These are phyloP conservation scores for Artomyces pyxidatus DNA, from an alignment of 768 basidiomycete species.

Conservation along the genomic window DNA sequence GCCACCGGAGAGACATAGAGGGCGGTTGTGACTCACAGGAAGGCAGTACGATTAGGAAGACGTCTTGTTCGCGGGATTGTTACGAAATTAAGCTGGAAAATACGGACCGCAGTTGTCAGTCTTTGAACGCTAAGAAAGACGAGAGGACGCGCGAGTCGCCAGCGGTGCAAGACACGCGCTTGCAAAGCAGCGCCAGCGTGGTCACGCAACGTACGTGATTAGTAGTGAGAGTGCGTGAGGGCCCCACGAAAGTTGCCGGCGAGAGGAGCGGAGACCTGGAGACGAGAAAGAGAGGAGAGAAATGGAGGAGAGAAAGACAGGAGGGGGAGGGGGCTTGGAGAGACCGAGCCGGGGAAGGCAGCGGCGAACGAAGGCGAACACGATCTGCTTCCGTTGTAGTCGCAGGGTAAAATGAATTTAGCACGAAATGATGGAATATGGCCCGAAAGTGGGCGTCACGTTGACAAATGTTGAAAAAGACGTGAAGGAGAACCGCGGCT, in stretches of 20 bases:
- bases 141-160: background rate
- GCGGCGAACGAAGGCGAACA: background rate
- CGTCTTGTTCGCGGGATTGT: constrained; percentile 6
- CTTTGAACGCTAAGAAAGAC: background rate
- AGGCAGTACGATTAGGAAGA: background rate
- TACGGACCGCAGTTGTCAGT: background rate
- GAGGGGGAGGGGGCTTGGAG: background rate
- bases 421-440: too few relatives aligned
- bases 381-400: too few relatives aligned
- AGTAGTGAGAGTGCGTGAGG: background rate
- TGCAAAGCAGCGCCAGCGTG: background rate
- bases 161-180: too few relatives aligned
- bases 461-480: too few relatives aligned
- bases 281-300: background rate
- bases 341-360: background rate
- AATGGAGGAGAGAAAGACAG: background rate
- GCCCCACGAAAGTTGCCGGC: too few relatives aligned
- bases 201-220: background rate
- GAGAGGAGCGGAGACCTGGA: too few relatives aligned
- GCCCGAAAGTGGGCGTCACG: too few relatives aligned
- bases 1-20: background rate
- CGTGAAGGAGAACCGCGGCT: too few relatives aligned
- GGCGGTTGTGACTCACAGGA: background rate
- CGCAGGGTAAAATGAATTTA: too few relatives aligned
- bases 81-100: background rate